A percentile compares a stretch with the other conserved stretches of the same genome.
Evolutionary conservation across 2,329 filamentous ascomycete species (phyloP).

Genomic region (Alternaria sp.): DNA sequence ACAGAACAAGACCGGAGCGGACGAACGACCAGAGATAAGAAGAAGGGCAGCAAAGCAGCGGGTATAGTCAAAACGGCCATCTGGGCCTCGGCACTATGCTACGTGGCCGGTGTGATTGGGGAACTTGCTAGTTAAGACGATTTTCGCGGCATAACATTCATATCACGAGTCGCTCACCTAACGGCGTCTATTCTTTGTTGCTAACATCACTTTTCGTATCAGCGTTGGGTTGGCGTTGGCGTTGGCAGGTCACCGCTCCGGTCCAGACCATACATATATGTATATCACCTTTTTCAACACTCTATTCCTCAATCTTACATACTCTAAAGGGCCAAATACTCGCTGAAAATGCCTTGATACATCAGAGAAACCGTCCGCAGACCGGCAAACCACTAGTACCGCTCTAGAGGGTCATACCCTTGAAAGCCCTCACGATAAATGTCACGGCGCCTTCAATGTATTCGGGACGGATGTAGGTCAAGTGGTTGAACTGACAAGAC

Average conservation of each 20-base stretch:
- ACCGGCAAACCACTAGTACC: background rate
- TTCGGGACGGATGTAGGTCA: background rate
- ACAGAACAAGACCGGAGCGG: background rate
- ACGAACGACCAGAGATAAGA: slow-evolving; percentile 6
- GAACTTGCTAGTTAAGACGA: slow-evolving; percentile 23
- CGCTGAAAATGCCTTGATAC: background rate
- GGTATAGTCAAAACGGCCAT: slow-evolving; percentile 41
- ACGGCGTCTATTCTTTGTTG: background rate
- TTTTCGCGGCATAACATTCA: background rate
- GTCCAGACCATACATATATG: background rate
- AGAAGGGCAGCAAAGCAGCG: slow-evolving; percentile 18
- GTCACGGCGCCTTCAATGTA: background rate
- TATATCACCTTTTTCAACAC: background rate
- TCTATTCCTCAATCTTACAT: background rate
- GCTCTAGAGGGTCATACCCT: background rate
- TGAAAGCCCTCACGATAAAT: slow-evolving; percentile 1
- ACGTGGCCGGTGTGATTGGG: slow-evolving; percentile 41
- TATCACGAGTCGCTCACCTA: background rate
- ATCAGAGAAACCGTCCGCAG: background rate
- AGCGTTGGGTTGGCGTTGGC: background rate
- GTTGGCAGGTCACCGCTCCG: background rate
- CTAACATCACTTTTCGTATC: background rate
- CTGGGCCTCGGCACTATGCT: slow-evolving; percentile 36
- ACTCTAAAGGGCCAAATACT: background rate
- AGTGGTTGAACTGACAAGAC: slow-evolving; percentile 1